Percentiles rank a stretch among this genome's conserved stretches.
phyloP scores from a whole-genome alignment of 805 yeast species.

The Hanseniaspora jakobsenii region DNA sequence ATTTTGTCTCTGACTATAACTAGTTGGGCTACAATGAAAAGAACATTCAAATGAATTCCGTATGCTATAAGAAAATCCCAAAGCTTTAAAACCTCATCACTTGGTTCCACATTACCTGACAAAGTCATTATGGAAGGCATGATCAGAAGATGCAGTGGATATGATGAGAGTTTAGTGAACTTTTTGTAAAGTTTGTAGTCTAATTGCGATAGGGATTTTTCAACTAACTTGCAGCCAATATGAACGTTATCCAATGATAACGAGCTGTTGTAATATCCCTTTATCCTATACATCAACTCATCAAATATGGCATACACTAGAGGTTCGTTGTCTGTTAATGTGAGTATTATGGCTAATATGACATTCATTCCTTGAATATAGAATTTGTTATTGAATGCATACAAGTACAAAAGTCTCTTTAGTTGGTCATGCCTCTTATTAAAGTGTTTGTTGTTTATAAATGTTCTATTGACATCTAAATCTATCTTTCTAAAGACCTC shows the following conservation, averaged over 20 bases:
- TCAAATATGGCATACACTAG: slow-evolving; percentile 69
- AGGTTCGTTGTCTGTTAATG: slow-evolving; percentile 54
- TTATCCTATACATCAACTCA: slow-evolving; percentile 54
- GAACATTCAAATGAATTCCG: slow-evolving; percentile 76
- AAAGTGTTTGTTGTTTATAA: slow-evolving; percentile 5
- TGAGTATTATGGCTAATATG: slow-evolving; percentile 70
- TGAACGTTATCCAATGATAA: slow-evolving; percentile 57
- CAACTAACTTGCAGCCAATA: slow-evolving; percentile 62
- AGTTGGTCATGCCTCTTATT: not conserved
- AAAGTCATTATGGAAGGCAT: slow-evolving; percentile 72
- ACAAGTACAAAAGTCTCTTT: slow-evolving; percentile 8
- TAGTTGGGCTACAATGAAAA: slow-evolving; percentile 74
- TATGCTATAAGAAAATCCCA: slow-evolving; percentile 91
- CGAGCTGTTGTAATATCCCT: slow-evolving; percentile 65
- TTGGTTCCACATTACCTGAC: slow-evolving; percentile 80
- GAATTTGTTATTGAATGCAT: slow-evolving; percentile 21
- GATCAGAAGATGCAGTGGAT: slow-evolving; percentile 79
- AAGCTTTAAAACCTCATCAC: slow-evolving; percentile 56
- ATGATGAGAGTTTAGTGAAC: slow-evolving; percentile 30
- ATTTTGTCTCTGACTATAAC: slow-evolving; percentile 54
- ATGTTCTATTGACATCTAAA: slow-evolving; percentile 6
- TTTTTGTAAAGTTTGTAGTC: slow-evolving; percentile 60
- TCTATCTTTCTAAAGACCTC: slow-evolving; percentile 11
- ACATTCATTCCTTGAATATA: slow-evolving; percentile 94
- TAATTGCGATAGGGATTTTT: slow-evolving; percentile 52